Base-by-base conservation (phyloP, 495 filamentous ascomycete species). In the Penicillium soppii region DNA sequence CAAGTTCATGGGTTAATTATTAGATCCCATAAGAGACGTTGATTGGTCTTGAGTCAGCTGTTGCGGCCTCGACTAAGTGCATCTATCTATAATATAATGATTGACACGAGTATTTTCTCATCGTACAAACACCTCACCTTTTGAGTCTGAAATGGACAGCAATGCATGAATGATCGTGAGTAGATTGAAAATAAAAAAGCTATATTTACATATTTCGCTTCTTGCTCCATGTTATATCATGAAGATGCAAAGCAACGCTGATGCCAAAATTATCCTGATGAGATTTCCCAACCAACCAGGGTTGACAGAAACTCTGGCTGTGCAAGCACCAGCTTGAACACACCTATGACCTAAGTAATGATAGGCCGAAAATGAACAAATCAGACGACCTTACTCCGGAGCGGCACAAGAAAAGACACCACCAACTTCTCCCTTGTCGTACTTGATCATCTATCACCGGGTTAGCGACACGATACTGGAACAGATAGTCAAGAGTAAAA, bases 391-490 rank as follows among this genome's bases (percentile, higher is more conserved):
- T 53, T 53, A 65, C 29, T 58, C 50, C 5, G 60, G 54, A 15
- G 54, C 37, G 19, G 52, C 63, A 32, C 78, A 81, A 10, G 71
- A 75, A 56, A 79, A 81, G 12, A 78, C 75, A 17, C 74, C 68
- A 9, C 70, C 65, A 23, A 80, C 75, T 16, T 44, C 51, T 19
- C 77, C 76, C 0, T 52, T 25, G 1, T 53, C 57, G 50, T 81
- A 82, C 37, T 70, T 72, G 40, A 72, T 55, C 4, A 69, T 70
- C 77, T 80, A 43, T 26, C 8, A 27, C 12, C 33, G 9, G 17
- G 57, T 61, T 56, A 63, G 47, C 33, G 39, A 29, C 0, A 15
- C 3, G 23, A 13, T 27, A 0, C 8, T 6, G 2, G 25, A 19
- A 37, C 12, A 16, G 9, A 22, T 7, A 32, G 35, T 5, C 36